Evolutionary conservation across 768 basidiomycete genomes (phyloP).

Genomic region (Phaeolepiota aurea): DNA sequence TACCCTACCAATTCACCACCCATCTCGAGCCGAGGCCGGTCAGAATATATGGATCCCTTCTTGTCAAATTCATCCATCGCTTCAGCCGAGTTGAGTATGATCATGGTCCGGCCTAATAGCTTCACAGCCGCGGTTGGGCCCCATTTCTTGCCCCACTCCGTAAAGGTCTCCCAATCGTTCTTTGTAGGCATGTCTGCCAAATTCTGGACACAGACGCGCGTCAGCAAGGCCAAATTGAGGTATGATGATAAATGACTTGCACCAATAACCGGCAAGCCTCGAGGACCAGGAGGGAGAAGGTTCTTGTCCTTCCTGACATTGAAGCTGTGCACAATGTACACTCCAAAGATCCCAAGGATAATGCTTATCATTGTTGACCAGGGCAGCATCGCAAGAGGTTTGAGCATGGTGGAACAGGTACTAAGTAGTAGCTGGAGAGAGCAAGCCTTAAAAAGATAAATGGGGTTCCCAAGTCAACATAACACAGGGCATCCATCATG

Average conservation of each 20-base stretch:
- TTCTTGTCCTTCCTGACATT: conserved; percentile 14
- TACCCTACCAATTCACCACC: conserved; percentile 44
- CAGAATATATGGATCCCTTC: conserved; percentile 37
- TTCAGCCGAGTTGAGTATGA: conserved; percentile 37
- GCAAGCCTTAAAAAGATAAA: too few species aligned
- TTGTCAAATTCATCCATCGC: conserved; percentile 40
- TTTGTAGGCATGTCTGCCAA: conserved; percentile 34
- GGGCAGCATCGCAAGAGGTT: not conserved
- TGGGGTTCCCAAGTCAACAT: too few species aligned
- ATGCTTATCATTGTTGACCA: conserved; percentile 7
- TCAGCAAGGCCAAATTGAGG: too few species aligned
- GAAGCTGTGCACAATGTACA: conserved; percentile 12
- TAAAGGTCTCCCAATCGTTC: conserved; percentile 38
- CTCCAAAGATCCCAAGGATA: conserved; percentile 9
- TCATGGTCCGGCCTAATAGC: conserved; percentile 35
- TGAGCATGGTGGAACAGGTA: not conserved
- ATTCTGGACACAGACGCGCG: conserved; percentile 29
- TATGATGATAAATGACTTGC: too few species aligned
- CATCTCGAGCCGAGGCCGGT: conserved; percentile 40
- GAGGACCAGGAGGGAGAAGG: conserved; percentile 30
- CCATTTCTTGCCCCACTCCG: conserved; percentile 45
- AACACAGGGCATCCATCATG: too few species aligned
- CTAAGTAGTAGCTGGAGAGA: too few species aligned
- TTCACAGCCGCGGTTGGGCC: conserved; percentile 30
- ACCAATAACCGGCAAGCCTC: conserved; percentile 31